Evolutionary conservation across 345 rosid species (phyloP).

Genomic region (Aurinia saxatilis): DNA sequence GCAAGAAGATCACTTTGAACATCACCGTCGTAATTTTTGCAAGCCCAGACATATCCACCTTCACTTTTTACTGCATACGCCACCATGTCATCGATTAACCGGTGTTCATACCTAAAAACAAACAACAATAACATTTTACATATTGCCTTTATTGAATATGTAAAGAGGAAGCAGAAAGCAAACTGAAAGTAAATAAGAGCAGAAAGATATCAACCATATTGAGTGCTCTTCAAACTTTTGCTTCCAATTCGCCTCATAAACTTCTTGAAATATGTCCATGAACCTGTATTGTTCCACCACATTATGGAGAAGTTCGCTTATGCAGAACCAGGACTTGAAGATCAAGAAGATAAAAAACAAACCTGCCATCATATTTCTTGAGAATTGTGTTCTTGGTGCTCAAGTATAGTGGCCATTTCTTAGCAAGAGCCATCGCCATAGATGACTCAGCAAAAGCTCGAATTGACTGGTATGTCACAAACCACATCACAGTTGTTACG

Average conservation of each 20-base stretch:
- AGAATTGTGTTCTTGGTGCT: slow-evolving; percentile 97
- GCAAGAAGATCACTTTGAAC: slow-evolving; percentile 98
- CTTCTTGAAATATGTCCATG: slow-evolving; percentile 94
- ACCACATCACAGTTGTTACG: background rate
- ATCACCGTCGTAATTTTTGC: slow-evolving; percentile 99
- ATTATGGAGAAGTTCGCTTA: background rate
- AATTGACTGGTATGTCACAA: slow-evolving; percentile 54
- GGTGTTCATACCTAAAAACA: slow-evolving; percentile 82
- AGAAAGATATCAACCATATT: slow-evolving; percentile 54
- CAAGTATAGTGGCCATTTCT: slow-evolving; percentile 95
- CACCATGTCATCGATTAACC: slow-evolving; percentile 98
- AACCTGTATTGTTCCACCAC: slow-evolving; percentile 45
- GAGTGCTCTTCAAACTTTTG: slow-evolving; percentile 83
- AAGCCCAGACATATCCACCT: slow-evolving; percentile 99
- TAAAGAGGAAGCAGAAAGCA: background rate
- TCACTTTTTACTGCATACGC: slow-evolving; percentile 94
- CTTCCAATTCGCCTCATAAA: slow-evolving; percentile 89
- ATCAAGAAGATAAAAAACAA: slow-evolving; percentile 17
- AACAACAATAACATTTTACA: background rate
- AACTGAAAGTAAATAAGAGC: background rate
- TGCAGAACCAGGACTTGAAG: background rate
- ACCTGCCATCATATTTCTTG: slow-evolving; percentile 99
- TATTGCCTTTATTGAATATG: background rate
- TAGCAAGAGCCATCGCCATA: slow-evolving; percentile 70
- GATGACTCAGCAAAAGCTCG: slow-evolving; percentile 94